Evolutionary conservation across 306 rosid genomes (phyloP).

Genomic region (Macrotyloma uniflorum): DNA sequence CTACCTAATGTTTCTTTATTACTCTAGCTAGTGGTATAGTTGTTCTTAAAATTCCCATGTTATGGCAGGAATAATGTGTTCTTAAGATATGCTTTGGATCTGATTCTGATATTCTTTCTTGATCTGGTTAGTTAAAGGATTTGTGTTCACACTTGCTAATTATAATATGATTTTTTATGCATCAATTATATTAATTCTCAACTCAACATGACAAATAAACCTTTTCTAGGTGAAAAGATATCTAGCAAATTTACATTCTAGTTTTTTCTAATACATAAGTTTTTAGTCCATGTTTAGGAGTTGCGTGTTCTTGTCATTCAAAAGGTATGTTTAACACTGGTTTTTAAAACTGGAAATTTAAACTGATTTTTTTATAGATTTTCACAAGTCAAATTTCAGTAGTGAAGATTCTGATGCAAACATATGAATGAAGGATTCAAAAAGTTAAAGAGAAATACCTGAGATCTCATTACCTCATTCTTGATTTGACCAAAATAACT

Average conservation of each 20-base stretch:
- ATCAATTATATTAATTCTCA: neutral
- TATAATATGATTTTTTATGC: neutral
- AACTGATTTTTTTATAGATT: too few relatives aligned
- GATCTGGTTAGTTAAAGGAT: neutral
- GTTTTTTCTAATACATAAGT: neutral
- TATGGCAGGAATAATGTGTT: neutral
- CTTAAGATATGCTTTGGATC: neutral
- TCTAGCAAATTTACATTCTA: neutral
- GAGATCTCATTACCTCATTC: too few relatives aligned
- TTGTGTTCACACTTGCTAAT: neutral
- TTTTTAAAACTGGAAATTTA: too few relatives aligned
- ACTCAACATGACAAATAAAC: neutral
- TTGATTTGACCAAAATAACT: too few relatives aligned
- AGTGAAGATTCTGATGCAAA: too few relatives aligned
- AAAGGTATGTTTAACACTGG: neutral
- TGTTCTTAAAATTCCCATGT: neutral
- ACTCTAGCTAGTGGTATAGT: neutral
- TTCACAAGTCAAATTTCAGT: too few relatives aligned
- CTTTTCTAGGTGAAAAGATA: neutral
- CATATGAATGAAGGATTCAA: too few relatives aligned
- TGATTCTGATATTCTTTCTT: neutral
- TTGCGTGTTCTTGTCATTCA: neutral
- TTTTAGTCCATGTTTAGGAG: too few relatives aligned
- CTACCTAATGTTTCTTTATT: slow-evolving; percentile 10
- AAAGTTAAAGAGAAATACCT: too few relatives aligned